Conservation (phyloP, 164 flowering plant species). For the Vitis riparia region DNA sequence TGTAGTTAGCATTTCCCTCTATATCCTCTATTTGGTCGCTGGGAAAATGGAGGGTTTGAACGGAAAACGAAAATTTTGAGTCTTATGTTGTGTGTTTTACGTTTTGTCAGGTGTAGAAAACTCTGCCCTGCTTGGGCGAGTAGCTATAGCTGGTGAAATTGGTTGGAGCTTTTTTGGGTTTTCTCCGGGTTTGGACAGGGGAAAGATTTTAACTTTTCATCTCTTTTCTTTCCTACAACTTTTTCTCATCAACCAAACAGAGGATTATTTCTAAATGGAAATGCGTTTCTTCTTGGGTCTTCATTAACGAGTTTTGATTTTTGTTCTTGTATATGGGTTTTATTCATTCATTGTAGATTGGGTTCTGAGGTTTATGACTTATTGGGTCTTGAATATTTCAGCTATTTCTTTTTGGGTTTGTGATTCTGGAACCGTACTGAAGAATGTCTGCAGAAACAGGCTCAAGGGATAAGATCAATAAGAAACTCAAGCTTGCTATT, state of each 20-base stretch:
- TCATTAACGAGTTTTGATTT: no score
- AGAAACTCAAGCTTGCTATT: conserved; percentile 24
- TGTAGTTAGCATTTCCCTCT: not conserved
- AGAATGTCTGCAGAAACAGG: conserved; percentile 21
- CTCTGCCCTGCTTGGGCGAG: not conserved
- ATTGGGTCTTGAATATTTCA: no score
- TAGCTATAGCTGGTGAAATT: not conserved
- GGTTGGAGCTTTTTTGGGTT: not conserved
- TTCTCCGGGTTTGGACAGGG: no score
- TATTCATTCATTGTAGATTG: no score
- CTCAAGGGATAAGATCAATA: conserved; percentile 9
- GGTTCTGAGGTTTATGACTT: no score
- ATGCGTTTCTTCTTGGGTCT: no score
- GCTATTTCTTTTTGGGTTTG: not conserved
- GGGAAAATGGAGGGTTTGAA: not conserved
- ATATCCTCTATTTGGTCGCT: not conserved
- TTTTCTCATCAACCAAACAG: no score
- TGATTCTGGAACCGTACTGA: not conserved
- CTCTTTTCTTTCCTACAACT: no score
- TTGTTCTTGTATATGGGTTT: no score
- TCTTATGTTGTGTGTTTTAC: not conserved
- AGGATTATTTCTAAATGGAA: no score
- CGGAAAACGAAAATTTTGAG: not conserved
- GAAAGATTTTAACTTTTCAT: no score
- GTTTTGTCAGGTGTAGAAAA: not conserved